phyloP scores from a whole-genome alignment of 2,329 filamentous ascomycete genomes.

The Xylaria polymorpha region DNA sequence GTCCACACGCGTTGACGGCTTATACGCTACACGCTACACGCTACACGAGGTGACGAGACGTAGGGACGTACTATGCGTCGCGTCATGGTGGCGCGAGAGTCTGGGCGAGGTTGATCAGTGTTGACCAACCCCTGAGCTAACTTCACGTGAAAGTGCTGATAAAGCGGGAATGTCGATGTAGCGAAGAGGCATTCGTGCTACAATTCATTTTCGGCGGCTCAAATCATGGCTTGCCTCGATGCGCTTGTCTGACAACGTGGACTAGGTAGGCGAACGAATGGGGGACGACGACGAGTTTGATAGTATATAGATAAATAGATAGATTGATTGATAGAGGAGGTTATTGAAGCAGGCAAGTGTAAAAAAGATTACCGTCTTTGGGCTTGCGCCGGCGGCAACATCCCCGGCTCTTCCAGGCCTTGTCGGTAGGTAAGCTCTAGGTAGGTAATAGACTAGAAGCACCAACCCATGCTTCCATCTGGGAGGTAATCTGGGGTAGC shows the following conservation, averaged over 20 bases:
- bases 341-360: neutral
- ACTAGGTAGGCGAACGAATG: neutral
- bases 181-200: conserved; percentile 43
- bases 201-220: conserved; percentile 47
- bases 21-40: neutral
- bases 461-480: conserved; percentile 8
- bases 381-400: conserved; percentile 1
- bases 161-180: conserved; percentile 38
- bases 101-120: conserved; percentile 24
- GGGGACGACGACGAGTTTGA: neutral
- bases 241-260: neutral
- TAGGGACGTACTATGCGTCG: conserved; percentile 49
- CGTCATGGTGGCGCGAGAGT: conserved; percentile 47
- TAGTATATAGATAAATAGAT: neutral
- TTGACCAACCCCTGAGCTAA: conserved; percentile 28
- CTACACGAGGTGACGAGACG: neutral
- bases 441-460: neutral
- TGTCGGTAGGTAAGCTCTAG: conserved; percentile 8
- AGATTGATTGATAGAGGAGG: neutral
- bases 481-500: conserved; percentile 21
- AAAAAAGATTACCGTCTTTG: neutral
- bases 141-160: conserved; percentile 42
- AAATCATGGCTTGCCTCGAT: conserved; percentile 36
- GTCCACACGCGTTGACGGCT: neutral
- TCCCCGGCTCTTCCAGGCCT: conserved; percentile 10